Conservation (phyloP, 2,329 filamentous ascomycete genomes). For the Venturia pyrina region DNA sequence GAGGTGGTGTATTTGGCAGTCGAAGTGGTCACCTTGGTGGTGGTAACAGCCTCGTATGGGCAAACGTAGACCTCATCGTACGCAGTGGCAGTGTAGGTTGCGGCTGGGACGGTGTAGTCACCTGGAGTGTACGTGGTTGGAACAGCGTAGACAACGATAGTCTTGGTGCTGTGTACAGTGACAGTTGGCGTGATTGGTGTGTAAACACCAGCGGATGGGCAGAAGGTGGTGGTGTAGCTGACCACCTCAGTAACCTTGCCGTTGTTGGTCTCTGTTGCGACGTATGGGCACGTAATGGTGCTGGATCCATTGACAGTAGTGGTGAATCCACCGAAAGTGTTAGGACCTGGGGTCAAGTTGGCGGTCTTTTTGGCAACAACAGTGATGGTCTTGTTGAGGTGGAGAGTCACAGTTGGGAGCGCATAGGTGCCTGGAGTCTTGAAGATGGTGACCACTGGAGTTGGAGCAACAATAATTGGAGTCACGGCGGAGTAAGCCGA, state of each 20-base stretch:
- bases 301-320: constrained; percentile 58
- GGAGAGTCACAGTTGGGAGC: constrained; percentile 62
- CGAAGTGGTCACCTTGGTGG: constrained; percentile 10
- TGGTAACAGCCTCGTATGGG: constrained; percentile 40
- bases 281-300: constrained; percentile 60
- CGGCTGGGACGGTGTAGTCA: constrained; percentile 55
- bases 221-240: constrained; percentile 60
- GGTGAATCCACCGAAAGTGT: constrained; percentile 64
- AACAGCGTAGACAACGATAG: constrained; percentile 25
- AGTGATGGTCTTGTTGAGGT: constrained; percentile 55
- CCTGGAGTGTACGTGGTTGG: constrained; percentile 36
- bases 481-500: not conserved
- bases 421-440: constrained; percentile 64
- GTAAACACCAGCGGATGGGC: constrained; percentile 65
- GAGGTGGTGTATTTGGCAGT: constrained; percentile 15
- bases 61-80: constrained; percentile 61
- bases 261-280: constrained; percentile 49
- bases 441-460: constrained; percentile 42
- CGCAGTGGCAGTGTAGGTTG: constrained; percentile 58
- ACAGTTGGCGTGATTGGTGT: constrained; percentile 57
- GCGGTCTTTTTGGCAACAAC: constrained; percentile 56
- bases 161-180: constrained; percentile 44
- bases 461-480: constrained; percentile 28
- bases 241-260: constrained; percentile 56
- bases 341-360: constrained; percentile 50